phyloP scores from a whole-genome alignment of 306 rosid species.

The Hippophae gyantsensis region DNA sequence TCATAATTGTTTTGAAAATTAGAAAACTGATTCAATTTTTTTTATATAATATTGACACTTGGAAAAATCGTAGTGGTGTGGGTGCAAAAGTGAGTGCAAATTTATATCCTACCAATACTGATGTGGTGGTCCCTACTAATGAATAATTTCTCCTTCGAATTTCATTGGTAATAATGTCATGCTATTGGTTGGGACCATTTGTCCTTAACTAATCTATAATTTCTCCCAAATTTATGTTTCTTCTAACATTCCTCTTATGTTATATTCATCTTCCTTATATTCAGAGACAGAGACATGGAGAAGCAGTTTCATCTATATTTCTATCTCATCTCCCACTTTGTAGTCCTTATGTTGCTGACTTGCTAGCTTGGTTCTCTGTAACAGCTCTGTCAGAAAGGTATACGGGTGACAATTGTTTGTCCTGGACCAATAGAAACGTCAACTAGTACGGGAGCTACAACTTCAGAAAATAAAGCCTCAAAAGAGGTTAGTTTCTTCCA shows the following conservation, averaged over 20 bases:
- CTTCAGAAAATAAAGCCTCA: slow-evolving; percentile 25
- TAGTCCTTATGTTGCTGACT: neutral
- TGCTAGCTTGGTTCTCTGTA: slow-evolving; percentile 14
- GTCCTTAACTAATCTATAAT: too few relatives aligned
- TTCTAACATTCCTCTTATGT: too few relatives aligned
- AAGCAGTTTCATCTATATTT: neutral
- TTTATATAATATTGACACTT: too few relatives aligned
- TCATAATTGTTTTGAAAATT: too few relatives aligned
- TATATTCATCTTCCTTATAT: too few relatives aligned
- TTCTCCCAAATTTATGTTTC: too few relatives aligned
- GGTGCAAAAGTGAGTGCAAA: too few relatives aligned
- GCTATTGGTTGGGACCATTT: too few relatives aligned
- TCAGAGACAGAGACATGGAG: too few relatives aligned
- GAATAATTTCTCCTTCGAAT: neutral
- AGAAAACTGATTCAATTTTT: too few relatives aligned
- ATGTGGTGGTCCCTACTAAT: neutral
- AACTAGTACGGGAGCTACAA: slow-evolving; percentile 30
- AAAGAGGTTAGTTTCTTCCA: slow-evolving; percentile 52
- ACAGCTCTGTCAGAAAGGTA: slow-evolving; percentile 77
- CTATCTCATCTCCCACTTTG: neutral
- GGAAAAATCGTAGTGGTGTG: too few relatives aligned
- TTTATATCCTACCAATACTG: neutral
- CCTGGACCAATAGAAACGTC: slow-evolving; percentile 89
- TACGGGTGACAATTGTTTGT: slow-evolving; percentile 77
- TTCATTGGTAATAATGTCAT: neutral